Evolutionary conservation across 2,329 filamentous ascomycete genomes (phyloP).

Genomic region (Aspergillus uvarum): DNA sequence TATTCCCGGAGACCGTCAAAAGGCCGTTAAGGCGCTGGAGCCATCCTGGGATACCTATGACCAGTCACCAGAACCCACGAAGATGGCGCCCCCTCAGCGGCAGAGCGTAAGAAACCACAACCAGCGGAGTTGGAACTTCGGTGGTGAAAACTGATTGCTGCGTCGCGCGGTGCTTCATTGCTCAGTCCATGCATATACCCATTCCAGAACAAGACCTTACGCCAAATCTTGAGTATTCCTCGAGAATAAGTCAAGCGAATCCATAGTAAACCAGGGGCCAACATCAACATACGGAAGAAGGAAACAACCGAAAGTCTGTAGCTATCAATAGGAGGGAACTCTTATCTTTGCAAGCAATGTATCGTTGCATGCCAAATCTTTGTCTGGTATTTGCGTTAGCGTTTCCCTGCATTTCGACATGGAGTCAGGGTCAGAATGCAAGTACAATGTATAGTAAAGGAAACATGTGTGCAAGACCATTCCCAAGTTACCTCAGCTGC

Average conservation of each 20-base stretch:
- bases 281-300: background rate
- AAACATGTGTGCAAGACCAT: too few relatives aligned
- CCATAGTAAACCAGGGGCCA: background rate
- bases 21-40: slow-evolving; percentile 72
- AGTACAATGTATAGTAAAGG: too few relatives aligned
- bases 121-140: slow-evolving; percentile 45
- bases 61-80: slow-evolving; percentile 33
- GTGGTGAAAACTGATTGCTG: slow-evolving; percentile 32
- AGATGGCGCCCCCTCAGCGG: slow-evolving; percentile 28
- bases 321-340: background rate
- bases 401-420: background rate
- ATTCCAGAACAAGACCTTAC: background rate
- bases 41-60: slow-evolving; percentile 52
- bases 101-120: slow-evolving; percentile 30
- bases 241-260: background rate
- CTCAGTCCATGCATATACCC: background rate
- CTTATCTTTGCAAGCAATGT: background rate
- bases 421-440: too few relatives aligned
- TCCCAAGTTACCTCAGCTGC: too few relatives aligned
- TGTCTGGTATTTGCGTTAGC: background rate
- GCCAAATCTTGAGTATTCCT: background rate
- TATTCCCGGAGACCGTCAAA: slow-evolving; percentile 61
- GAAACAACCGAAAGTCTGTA: background rate
- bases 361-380: background rate
- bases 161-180: background rate